Evolutionary conservation across 2,329 filamentous ascomycete species (phyloP).

Genomic region (Nannizzia gypsea): DNA sequence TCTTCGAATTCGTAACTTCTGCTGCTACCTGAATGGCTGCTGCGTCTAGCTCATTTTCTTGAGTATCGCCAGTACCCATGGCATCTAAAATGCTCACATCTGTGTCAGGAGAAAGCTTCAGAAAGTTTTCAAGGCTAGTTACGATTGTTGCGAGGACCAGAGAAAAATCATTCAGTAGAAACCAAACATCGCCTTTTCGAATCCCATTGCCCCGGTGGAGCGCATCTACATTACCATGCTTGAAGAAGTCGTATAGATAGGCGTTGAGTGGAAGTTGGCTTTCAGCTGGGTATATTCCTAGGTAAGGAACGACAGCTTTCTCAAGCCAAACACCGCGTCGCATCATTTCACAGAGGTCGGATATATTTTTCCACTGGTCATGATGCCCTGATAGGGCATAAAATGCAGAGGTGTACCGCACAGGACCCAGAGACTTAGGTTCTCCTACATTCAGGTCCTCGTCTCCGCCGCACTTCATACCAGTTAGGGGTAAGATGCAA

Average conservation of each 20-base stretch:
- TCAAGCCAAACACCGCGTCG: slow-evolving; percentile 63
- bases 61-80: slow-evolving; percentile 21
- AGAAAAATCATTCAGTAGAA: slow-evolving; percentile 55
- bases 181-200: slow-evolving; percentile 58
- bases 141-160: slow-evolving; percentile 34
- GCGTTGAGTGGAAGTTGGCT: slow-evolving; percentile 32
- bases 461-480: slow-evolving; percentile 33
- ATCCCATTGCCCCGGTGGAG: slow-evolving; percentile 56
- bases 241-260: slow-evolving; percentile 61
- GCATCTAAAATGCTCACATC: slow-evolving; percentile 18
- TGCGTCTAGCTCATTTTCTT: slow-evolving; percentile 17
- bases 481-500: slow-evolving; percentile 47
- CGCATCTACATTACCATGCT: slow-evolving; percentile 52
- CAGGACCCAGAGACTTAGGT: slow-evolving; percentile 19
- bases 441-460: slow-evolving; percentile 9
- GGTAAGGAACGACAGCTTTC: slow-evolving; percentile 57
- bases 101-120: slow-evolving; percentile 19
- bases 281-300: slow-evolving; percentile 50
- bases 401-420: slow-evolving; percentile 46
- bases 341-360: slow-evolving; percentile 54
- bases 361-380: slow-evolving; percentile 53
- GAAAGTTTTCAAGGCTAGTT: slow-evolving; percentile 23
- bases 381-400: slow-evolving; percentile 57
- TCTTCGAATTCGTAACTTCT: background rate
- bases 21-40: slow-evolving; percentile 1